Conservation (phyloP, 2,329 filamentous ascomycete species). For the Trichoderma pleuroti region DNA sequence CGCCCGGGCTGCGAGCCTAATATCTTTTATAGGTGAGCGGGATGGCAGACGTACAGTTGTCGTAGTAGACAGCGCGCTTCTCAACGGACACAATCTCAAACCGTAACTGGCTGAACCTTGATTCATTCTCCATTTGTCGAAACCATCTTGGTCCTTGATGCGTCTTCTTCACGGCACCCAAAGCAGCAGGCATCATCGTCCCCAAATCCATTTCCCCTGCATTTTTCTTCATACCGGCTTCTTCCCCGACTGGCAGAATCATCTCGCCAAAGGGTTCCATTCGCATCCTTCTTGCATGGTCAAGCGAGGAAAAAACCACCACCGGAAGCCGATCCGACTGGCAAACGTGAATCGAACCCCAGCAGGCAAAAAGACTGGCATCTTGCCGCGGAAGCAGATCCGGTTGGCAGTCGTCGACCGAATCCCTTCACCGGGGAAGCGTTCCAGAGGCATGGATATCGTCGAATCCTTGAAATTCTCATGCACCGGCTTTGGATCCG, state of each 20-base stretch:
- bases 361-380: background rate
- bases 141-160: background rate
- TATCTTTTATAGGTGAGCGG: background rate
- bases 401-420: background rate
- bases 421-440: background rate
- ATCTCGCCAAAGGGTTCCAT: background rate
- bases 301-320: background rate
- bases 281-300: background rate
- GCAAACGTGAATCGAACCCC: background rate
- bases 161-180: background rate
- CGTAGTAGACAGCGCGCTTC: background rate
- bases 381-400: background rate
- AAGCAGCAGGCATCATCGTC: background rate
- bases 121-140: background rate
- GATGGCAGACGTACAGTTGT: background rate
- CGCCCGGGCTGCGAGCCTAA: background rate
- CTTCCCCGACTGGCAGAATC: background rate
- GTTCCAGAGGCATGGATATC: background rate
- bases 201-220: background rate
- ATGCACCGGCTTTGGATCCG: background rate
- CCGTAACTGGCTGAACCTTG: background rate
- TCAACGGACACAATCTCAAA: background rate
- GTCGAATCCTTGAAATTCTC: background rate
- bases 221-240: background rate
- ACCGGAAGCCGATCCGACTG: background rate